A percentile compares a stretch with the other conserved stretches of the same genome.
Conservation (phyloP, 768 basidiomycete genomes). For the Leccinum pellstonianum region DNA sequence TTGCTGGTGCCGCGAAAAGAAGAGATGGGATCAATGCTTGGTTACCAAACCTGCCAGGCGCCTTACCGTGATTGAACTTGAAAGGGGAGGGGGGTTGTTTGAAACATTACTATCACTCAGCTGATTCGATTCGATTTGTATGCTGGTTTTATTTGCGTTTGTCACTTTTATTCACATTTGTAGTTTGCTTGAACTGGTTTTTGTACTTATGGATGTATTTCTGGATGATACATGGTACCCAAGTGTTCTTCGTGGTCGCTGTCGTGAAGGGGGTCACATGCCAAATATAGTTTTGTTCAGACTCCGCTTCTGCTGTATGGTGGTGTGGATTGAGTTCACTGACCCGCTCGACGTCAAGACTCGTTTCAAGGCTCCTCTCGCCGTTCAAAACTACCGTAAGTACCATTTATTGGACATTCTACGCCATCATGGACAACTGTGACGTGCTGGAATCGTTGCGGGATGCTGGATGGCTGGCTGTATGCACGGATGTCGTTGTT, state of each 20-base stretch:
- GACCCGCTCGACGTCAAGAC: conserved; percentile 40
- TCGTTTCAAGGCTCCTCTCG: conserved; percentile 27
- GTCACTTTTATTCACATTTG: not conserved
- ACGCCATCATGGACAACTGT: conserved; percentile 8
- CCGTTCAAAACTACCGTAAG: conserved; percentile 23
- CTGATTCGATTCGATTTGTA: conserved; percentile 7
- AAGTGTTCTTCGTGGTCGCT: too few species aligned
- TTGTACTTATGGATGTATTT: not conserved
- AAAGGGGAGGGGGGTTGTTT: not conserved
- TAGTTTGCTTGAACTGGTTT: not conserved
- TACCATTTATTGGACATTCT: conserved; percentile 8
- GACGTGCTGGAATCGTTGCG: conserved; percentile 1
- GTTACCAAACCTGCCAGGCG: conserved; percentile 1
- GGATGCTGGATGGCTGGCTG: conserved; percentile 35
- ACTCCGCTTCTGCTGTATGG: conserved; percentile 23
- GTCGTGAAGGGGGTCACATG: conserved; percentile 7
- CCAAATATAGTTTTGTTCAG: conserved; percentile 13
- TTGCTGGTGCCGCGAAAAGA: not conserved
- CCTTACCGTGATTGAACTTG: conserved; percentile 12
- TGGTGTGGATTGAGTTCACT: conserved; percentile 22
- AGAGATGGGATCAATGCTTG: not conserved
- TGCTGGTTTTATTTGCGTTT: not conserved
- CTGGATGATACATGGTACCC: too few species aligned
- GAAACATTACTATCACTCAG: not conserved
- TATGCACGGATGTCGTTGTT: conserved; percentile 31